These are phyloP conservation scores for Pseudonitzschia pungens DNA, from an alignment of 108 stramenopile genomes.

Conservation along the genomic window DNA sequence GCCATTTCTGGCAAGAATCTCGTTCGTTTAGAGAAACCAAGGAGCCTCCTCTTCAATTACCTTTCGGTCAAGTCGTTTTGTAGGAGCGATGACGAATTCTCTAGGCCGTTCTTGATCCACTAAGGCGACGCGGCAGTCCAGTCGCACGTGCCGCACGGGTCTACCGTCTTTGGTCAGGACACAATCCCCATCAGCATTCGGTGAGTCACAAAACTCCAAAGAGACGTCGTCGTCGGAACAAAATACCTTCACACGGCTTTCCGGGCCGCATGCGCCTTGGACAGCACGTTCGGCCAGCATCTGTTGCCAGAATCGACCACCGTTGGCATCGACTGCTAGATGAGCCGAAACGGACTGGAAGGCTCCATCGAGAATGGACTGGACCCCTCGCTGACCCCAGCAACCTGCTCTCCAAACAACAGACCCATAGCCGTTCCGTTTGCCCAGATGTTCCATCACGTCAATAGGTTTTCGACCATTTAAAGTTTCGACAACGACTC, in stretches of 20 bases:
- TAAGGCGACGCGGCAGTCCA: conserved; percentile 70
- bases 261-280: conserved; percentile 83
- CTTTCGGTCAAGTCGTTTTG: conserved; percentile 50
- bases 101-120: conserved; percentile 63
- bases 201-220: conserved; percentile 84
- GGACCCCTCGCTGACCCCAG: conserved; percentile 73
- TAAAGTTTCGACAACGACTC: conserved; percentile 70
- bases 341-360: conserved; percentile 88
- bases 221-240: conserved; percentile 74
- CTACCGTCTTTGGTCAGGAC: conserved; percentile 69
- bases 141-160: conserved; percentile 81
- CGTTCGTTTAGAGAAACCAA: conserved; percentile 64
- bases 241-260: conserved; percentile 81
- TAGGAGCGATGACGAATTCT: conserved; percentile 52
- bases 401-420: conserved; percentile 89
- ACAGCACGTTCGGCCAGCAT: conserved; percentile 87
- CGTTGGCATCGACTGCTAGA: conserved; percentile 81
- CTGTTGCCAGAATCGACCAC: conserved; percentile 88
- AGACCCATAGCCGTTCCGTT: conserved; percentile 67
- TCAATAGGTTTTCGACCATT: conserved; percentile 77
- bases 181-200: conserved; percentile 75
- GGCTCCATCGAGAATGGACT: conserved; percentile 77
- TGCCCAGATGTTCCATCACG: conserved; percentile 84
- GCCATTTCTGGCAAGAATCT: no score
- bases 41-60: conserved; percentile 73